Percentiles rank a stretch among this genome's conserved stretches.
phyloP scores from a whole-genome alignment of 169 alveolate species.

The Cryptosporidium viatorum region DNA sequence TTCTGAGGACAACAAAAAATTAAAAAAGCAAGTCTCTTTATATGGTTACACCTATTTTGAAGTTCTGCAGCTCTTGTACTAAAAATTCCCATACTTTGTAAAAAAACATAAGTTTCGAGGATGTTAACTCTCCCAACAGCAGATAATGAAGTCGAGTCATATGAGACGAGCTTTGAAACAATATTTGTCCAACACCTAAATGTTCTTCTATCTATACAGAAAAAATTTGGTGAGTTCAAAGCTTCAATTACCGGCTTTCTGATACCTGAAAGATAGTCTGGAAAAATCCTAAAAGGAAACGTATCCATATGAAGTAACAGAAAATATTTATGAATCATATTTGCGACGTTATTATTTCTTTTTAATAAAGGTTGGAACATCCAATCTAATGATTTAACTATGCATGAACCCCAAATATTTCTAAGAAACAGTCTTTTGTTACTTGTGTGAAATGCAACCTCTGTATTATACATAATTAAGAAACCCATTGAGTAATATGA shows the following conservation, averaged over 20 bases:
- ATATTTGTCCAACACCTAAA: conserved; percentile 67
- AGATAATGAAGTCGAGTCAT: conserved; percentile 41
- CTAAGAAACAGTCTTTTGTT: conserved; percentile 29
- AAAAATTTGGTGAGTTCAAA: conserved; percentile 61
- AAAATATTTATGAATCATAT: conserved; percentile 65
- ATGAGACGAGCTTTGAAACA: conserved; percentile 30
- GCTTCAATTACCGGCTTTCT: conserved; percentile 75
- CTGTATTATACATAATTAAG: conserved; percentile 65
- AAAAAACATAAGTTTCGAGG: conserved; percentile 37
- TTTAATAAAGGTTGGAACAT: conserved; percentile 60
- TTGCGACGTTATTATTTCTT: conserved; percentile 56
- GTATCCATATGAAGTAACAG: conserved; percentile 56
- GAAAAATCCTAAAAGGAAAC: conserved; percentile 71
- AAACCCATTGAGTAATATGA: conserved; percentile 70
- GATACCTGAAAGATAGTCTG: conserved; percentile 71
- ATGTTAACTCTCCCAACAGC: conserved; percentile 44
- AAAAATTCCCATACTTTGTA: conserved; percentile 76
- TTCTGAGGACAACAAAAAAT: conserved; percentile 82
- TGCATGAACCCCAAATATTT: conserved; percentile 40
- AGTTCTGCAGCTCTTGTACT: conserved; percentile 77
- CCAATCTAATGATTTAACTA: conserved; percentile 55
- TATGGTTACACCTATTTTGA: conserved; percentile 49
- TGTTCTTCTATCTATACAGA: conserved; percentile 76
- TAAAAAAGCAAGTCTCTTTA: conserved; percentile 81
- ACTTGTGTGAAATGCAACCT: conserved; percentile 15